Conservation (phyloP, 192 early-diverging fungal genomes). For the Podila epigama region DNA sequence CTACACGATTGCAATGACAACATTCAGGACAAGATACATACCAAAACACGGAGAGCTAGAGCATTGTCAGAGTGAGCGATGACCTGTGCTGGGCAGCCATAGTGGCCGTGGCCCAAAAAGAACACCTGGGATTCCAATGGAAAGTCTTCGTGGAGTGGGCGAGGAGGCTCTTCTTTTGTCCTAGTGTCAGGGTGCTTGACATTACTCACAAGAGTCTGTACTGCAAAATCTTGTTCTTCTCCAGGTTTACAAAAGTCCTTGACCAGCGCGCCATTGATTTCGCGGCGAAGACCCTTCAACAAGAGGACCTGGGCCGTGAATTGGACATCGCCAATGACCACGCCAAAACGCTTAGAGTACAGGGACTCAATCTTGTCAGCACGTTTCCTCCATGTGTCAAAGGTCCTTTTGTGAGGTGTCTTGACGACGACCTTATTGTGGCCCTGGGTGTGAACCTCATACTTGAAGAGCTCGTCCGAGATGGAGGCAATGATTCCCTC, state of each 20-base stretch:
- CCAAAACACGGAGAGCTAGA: slow-evolving; percentile 54
- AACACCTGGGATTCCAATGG: slow-evolving; percentile 76
- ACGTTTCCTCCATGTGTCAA: slow-evolving; percentile 64
- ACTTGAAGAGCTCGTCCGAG: slow-evolving; percentile 71
- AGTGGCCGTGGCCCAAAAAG: slow-evolving; percentile 78
- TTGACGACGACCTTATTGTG: slow-evolving; percentile 56
- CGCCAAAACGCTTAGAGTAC: slow-evolving; percentile 77
- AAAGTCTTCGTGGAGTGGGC: slow-evolving; percentile 73
- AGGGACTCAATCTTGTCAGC: slow-evolving; percentile 65
- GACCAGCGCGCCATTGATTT: slow-evolving; percentile 73
- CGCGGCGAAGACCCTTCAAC: slow-evolving; percentile 67
- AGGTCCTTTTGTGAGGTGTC: slow-evolving; percentile 49
- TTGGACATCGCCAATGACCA: slow-evolving; percentile 73
- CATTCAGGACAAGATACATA: too few relatives aligned
- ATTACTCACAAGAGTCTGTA: slow-evolving; percentile 67
- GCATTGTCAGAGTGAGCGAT: slow-evolving; percentile 57
- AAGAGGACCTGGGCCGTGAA: slow-evolving; percentile 62
- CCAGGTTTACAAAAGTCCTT: slow-evolving; percentile 71
- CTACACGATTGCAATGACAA: too few relatives aligned
- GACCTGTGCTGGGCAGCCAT: slow-evolving; percentile 78
- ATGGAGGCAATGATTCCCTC: slow-evolving; percentile 82
- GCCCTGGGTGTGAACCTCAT: slow-evolving; percentile 58
- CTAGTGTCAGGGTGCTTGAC: slow-evolving; percentile 74
- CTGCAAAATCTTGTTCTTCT: slow-evolving; percentile 56
- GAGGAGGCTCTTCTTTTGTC: slow-evolving; percentile 73